Base-by-base conservation (phyloP, 2,329 filamentous ascomycete genomes). In the Xylaria sp. region DNA sequence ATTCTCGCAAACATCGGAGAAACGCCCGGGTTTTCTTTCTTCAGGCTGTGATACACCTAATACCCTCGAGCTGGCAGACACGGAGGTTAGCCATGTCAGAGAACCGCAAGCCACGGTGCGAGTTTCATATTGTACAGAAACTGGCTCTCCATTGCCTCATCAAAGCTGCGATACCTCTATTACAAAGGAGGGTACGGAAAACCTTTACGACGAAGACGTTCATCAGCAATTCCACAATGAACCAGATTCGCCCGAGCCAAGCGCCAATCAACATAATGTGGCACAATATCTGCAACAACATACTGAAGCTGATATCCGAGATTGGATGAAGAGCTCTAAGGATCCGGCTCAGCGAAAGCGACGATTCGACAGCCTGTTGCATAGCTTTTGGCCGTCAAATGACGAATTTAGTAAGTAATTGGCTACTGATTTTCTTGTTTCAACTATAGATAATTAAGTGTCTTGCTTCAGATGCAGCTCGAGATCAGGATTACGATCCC, bases 401-500 rank as follows among this genome's bases (percentile, higher is more conserved):
- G 54, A 61, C 25, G 40, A 43, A 11, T 67, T 63, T 19, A 58
- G 64, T 67, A 54, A 67, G 64, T 17, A 21, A 3, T 5, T 1
- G 17, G 9, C 21, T 28, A 4, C 6, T 17, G n/a, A 31, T 2
- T 19, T 19, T 37, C 9, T 38, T 17, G 19, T 23, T n/a, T 12
- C 28, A 7, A 7, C 14, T 11, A 15, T 7, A 42, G 12, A 7
- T 47, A 15, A 9, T 38, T 61, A 33, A 59, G 23, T 35, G 7
- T 21, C 15, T 33, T 42, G 5, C 9, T 47, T 9, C 12, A 66
- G 64, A 57, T 60, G 17, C 21, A 7, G 51, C 40, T 11, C 45
- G 46, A 4, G n/a, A 61, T 33, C 61, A 57, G 0, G 43, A 60
- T 17, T 64, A 64, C 12, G 47, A 66, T 19, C 11, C 46, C n/a